Percentiles rank a stretch among this genome's conserved stretches.
phyloP scores from a whole-genome alignment of 2,329 filamentous ascomycete genomes.

The Peltaster fructicola region DNA sequence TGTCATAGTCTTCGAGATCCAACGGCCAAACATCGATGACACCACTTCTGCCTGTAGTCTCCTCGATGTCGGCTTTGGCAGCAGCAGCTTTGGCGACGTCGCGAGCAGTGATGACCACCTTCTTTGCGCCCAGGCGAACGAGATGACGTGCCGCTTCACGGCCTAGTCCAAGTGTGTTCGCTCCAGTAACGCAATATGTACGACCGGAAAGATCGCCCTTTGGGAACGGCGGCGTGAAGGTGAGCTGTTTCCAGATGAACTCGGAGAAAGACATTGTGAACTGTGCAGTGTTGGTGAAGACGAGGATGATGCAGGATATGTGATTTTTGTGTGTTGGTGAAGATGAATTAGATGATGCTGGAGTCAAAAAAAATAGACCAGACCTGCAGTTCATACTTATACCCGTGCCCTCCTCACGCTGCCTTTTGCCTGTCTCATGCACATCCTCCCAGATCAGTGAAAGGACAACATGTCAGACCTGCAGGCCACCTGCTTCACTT shows the following conservation, averaged over 20 bases:
- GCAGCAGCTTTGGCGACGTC: slow-evolving; percentile 26
- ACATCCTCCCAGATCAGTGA: too few relatives aligned
- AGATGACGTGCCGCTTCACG: slow-evolving; percentile 29
- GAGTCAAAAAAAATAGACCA: too few relatives aligned
- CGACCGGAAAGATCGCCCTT: slow-evolving; percentile 15
- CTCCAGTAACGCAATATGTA: slow-evolving; percentile 31
- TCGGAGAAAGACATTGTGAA: too few relatives aligned
- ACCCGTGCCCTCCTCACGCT: too few relatives aligned
- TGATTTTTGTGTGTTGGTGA: too few relatives aligned
- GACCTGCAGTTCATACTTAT: too few relatives aligned
- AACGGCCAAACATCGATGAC: slow-evolving; percentile 30
- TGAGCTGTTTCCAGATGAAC: slow-evolving; percentile 20
- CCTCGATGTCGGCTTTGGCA: slow-evolving; percentile 25
- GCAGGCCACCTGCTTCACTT: too few relatives aligned
- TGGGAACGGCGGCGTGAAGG: slow-evolving; percentile 18
- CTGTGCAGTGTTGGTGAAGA: too few relatives aligned
- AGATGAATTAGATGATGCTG: too few relatives aligned
- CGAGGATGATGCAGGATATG: too few relatives aligned
- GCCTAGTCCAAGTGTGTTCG: slow-evolving; percentile 29
- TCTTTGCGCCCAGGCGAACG: slow-evolving; percentile 21
- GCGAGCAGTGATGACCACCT: slow-evolving; percentile 30
- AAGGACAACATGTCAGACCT: too few relatives aligned
- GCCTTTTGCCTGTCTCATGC: too few relatives aligned
- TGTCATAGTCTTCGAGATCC: slow-evolving; percentile 24
- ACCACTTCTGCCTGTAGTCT: slow-evolving; percentile 14